Evolutionary conservation across 257 asterid species (phyloP), one percentile per base, ranked within the genome.

Genomic region (Gentiana straminea): DNA sequence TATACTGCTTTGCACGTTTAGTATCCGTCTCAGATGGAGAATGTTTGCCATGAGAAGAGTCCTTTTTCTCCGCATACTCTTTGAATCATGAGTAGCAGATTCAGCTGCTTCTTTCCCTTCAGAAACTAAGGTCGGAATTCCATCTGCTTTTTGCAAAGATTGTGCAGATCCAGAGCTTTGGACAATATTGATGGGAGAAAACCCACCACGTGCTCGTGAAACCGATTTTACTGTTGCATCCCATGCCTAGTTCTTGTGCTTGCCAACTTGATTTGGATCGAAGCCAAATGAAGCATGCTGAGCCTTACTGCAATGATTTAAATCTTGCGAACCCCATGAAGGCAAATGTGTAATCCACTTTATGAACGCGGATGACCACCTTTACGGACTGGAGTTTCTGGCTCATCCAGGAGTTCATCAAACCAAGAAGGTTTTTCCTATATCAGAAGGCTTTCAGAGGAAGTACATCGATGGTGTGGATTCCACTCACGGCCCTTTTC

Each of bases 331-430:
- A 46, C 95, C 84, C 97, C 93, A 81, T 15, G 86, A 66, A 72
- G 89, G 62, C 49, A 75, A 53, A 49, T 76, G 81, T 49, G 72
- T 49, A 67, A 78, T 69, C 86, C 97, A 61, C 95, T 89, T 43
- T 95, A 86, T 59, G 95, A 86, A 68, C 97, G 94, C n/a, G 94
- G 83, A 60, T 89, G 97, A 34, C 90, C 90, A 66, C 94, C 89
- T 79, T 54, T 86, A 6, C 84, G 84, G 7, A 78, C 95, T 43
- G 95, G 97, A 43, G 87, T 86, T 64, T 89, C 97, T 47, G 97
- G 95, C 72, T 89, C 97, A 57, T 89, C 61, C 7, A 89, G 95
- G 53, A 89, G 95, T 44, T 86, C 97, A 49, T 89, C 92, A 51
- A 89, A 79, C 97, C 97, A 89, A 61, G 92, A 83, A 10, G 94